phyloP scores from a whole-genome alignment of 140 eudicot genomes.

The Anethum foeniculum region DNA sequence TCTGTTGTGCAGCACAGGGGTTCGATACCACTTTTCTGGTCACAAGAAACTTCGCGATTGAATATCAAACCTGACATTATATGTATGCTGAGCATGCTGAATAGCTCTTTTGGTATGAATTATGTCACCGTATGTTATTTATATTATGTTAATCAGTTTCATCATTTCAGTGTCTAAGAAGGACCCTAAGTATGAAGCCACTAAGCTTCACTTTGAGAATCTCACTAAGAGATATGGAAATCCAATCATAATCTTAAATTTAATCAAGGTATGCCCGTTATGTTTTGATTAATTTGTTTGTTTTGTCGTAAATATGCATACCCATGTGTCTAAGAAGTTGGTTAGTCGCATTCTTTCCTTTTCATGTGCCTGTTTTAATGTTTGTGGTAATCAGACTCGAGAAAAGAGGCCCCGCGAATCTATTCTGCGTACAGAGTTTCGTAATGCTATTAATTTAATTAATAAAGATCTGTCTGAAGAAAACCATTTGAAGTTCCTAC shows the following conservation, averaged over 20 bases:
- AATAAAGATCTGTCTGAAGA: constrained; percentile 67
- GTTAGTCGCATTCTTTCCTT: neutral
- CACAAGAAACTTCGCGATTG: constrained; percentile 85
- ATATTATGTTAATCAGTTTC: constrained; percentile 15
- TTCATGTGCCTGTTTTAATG: neutral
- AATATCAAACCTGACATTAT: constrained; percentile 78
- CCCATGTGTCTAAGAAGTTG: neutral
- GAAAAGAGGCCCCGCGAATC: constrained; percentile 90
- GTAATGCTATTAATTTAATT: constrained; percentile 65
- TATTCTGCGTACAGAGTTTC: constrained; percentile 74
- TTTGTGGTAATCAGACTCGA: constrained; percentile 31
- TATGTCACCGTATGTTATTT: neutral
- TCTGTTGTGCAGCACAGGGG: constrained; percentile 93
- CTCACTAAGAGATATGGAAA: constrained; percentile 84
- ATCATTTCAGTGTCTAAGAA: constrained; percentile 62
- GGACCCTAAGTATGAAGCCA: constrained; percentile 69
- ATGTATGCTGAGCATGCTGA: constrained; percentile 35
- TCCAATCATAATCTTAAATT: constrained; percentile 82
- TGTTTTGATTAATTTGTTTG: neutral
- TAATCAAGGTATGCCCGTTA: constrained; percentile 58
- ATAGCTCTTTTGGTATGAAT: neutral
- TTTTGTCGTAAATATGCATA: neutral
- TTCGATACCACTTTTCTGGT: constrained; percentile 94
- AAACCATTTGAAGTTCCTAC: constrained; percentile 71
- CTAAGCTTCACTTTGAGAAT: constrained; percentile 84